phyloP scores from a whole-genome alignment of 352 stramenopile genomes.

The Phytopythium chamaehyphon region DNA sequence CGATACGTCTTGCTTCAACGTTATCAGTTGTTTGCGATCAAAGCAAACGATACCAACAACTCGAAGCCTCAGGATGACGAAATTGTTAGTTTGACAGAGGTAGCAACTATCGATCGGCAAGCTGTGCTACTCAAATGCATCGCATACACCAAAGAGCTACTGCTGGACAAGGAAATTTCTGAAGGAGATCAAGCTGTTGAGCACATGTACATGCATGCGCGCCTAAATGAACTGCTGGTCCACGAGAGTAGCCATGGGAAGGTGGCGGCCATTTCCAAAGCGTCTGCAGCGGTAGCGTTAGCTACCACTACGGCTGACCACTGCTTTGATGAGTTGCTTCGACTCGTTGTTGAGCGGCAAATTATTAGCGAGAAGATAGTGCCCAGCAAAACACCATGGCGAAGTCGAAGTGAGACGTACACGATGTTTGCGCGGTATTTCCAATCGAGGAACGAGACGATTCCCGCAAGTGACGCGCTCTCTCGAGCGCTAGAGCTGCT shows the following conservation, averaged over 20 bases:
- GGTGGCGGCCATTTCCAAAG: conserved; percentile 1
- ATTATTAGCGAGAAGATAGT: conserved; percentile 8
- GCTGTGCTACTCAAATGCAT: conserved; percentile 41
- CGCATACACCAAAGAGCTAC: conserved; percentile 41
- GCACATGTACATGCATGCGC: conserved; percentile 60
- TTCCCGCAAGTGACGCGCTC: conserved; percentile 49
- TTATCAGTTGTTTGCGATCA: conserved; percentile 35
- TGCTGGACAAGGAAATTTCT: conserved; percentile 33
- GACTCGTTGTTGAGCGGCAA: conserved; percentile 6
- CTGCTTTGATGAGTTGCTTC: conserved; percentile 49
- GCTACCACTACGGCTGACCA: conserved; percentile 28
- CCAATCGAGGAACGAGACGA: conserved; percentile 31
- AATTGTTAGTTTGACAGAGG: conserved; percentile 7
- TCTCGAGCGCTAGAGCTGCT: conserved; percentile 50
- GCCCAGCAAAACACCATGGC: conserved; percentile 35
- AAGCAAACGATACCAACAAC: background rate
- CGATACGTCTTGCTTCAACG: conserved; percentile 56
- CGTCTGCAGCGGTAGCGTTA: conserved; percentile 6
- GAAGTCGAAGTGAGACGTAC: conserved; percentile 34
- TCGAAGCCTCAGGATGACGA: background rate
- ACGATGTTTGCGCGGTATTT: conserved; percentile 47
- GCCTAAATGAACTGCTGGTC: conserved; percentile 51
- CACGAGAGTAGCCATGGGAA: conserved; percentile 11
- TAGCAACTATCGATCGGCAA: conserved; percentile 7
- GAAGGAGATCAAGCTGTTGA: conserved; percentile 30